Percentiles rank a stretch among this genome's conserved stretches.
Conservation (phyloP, 2,329 filamentous ascomycete genomes). For the Sclerotinia spermophila region DNA sequence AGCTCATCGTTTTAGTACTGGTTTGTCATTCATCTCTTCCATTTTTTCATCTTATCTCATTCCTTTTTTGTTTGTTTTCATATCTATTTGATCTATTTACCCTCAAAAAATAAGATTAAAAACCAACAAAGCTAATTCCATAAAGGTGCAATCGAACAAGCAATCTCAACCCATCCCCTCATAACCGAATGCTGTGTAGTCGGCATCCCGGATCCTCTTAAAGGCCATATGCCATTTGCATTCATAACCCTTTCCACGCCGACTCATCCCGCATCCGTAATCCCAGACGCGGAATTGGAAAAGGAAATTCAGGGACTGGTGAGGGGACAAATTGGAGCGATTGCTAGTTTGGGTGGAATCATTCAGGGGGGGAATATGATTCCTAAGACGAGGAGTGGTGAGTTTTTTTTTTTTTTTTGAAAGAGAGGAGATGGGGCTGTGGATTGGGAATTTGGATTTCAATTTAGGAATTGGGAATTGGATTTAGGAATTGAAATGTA, state of each 20-base stretch:
- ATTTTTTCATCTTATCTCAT: background rate
- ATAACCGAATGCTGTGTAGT: constrained; percentile 85
- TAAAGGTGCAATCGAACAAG: constrained; percentile 82
- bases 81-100: background rate
- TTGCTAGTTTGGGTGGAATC: constrained; percentile 80
- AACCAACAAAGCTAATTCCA: background rate
- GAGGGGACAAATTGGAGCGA: constrained; percentile 78
- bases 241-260: constrained; percentile 65
- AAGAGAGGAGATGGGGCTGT: background rate
- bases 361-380: constrained; percentile 84
- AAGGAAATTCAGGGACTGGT: constrained; percentile 70
- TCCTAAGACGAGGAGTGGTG: constrained; percentile 66
- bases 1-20: constrained; percentile 84
- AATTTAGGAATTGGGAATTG: constrained; percentile 49
- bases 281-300: constrained; percentile 45
- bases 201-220: constrained; percentile 77
- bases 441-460: background rate
- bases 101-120: background rate
- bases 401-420: background rate
- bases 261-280: constrained; percentile 49
- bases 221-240: constrained; percentile 88
- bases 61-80: background rate
- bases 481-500: constrained; percentile 79
- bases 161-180: constrained; percentile 72
- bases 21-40: constrained; percentile 45